phyloP scores from a whole-genome alignment of 164 flowering plant species.

The Warburgia ugandensis region DNA sequence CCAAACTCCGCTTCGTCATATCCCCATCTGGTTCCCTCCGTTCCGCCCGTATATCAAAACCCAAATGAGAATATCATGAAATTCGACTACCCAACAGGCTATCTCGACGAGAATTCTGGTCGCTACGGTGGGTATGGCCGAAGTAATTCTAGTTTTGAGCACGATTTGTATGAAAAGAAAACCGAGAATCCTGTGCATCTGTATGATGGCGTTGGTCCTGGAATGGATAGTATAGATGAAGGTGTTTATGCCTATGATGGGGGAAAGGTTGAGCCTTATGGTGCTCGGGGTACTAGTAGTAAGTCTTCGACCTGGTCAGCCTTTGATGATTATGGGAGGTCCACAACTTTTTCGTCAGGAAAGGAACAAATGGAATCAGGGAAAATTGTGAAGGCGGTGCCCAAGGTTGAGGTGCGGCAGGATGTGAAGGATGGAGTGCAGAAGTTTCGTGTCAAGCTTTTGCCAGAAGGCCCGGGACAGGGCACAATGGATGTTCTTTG shows the following conservation, averaged over 20 bases:
- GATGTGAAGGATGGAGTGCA: slow-evolving; percentile 78
- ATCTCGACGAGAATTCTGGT: slow-evolving; percentile 31
- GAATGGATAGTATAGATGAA: slow-evolving; percentile 29
- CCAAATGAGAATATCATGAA: slow-evolving; percentile 32
- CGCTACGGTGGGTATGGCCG: slow-evolving; percentile 9
- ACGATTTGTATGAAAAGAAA: too few relatives aligned
- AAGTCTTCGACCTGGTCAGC: slow-evolving; percentile 47
- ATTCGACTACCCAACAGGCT: slow-evolving; percentile 25
- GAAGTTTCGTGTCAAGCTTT: slow-evolving; percentile 85
- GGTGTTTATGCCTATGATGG: slow-evolving; percentile 81
- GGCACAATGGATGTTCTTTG: slow-evolving; percentile 91
- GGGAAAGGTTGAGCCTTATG: slow-evolving; percentile 71
- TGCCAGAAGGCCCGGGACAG: slow-evolving; percentile 80
- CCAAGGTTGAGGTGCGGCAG: slow-evolving; percentile 67
- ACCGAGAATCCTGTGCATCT: too few relatives aligned
- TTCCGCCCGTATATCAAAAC: slow-evolving; percentile 26
- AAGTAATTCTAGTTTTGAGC: slow-evolving; percentile 24
- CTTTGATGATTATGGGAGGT: slow-evolving; percentile 93
- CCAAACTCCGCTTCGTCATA: neutral
- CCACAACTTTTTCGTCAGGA: slow-evolving; percentile 22
- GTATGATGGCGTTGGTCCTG: neutral
- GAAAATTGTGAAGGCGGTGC: slow-evolving; percentile 73
- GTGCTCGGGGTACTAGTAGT: slow-evolving; percentile 65
- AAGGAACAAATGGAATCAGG: slow-evolving; percentile 11
- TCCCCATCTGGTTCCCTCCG: slow-evolving; percentile 16